Evolutionary conservation across 2,329 filamentous ascomycete species (phyloP).

Genomic region (Alternaria sp.): DNA sequence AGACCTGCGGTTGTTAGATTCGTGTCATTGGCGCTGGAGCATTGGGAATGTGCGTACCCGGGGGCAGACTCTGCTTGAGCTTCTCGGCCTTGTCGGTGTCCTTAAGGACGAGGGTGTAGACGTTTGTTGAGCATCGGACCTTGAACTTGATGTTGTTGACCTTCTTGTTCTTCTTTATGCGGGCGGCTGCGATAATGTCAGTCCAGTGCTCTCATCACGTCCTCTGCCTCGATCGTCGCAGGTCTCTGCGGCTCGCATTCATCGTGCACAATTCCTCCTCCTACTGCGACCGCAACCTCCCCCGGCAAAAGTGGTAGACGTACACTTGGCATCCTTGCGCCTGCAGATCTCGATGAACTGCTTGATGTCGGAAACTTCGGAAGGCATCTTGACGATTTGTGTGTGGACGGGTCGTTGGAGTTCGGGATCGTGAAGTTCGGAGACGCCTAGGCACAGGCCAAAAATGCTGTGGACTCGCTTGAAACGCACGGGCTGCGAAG

Average conservation of each 20-base stretch:
- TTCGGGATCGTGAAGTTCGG: constrained; percentile 32
- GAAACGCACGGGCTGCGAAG: constrained; percentile 36
- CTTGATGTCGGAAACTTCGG: constrained; percentile 98
- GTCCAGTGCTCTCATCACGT: neutral
- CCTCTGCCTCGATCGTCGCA: neutral
- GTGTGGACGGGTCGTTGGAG: constrained; percentile 34
- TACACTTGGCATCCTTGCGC: constrained; percentile 99
- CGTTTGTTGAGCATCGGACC: constrained; percentile 95
- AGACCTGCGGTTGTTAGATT: constrained; percentile 53
- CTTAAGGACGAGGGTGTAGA: constrained; percentile 99
- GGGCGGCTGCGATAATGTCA: constrained; percentile 50
- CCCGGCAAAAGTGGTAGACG: constrained; percentile 53
- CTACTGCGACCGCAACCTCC: constrained; percentile 6
- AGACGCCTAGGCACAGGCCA: constrained; percentile 2
- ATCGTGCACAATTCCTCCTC: constrained; percentile 10
- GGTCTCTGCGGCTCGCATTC: neutral
- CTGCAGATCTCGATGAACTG: constrained; percentile 99
- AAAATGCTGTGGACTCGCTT: constrained; percentile 48
- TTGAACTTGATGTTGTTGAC: constrained; percentile 99
- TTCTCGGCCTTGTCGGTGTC: constrained; percentile 99
- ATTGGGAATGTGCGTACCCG: constrained; percentile 69
- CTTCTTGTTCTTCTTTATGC: constrained; percentile 86
- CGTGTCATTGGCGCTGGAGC: neutral
- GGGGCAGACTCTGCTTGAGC: constrained; percentile 98
- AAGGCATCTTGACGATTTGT: constrained; percentile 83